Evolutionary conservation across 495 filamentous ascomycete species (phyloP).

Genomic region (Annulohypoxylon stygium): DNA sequence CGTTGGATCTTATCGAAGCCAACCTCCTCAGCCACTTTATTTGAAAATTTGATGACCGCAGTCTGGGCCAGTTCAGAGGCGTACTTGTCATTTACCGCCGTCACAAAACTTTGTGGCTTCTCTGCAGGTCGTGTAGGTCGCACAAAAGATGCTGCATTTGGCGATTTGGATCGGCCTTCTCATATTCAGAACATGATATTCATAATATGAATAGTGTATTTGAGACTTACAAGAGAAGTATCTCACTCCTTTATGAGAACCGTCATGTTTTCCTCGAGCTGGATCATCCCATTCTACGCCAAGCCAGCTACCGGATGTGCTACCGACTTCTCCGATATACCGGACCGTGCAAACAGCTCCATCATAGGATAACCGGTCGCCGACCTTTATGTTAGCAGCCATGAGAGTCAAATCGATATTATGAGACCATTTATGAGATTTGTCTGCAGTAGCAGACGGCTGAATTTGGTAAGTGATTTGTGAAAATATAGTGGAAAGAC

Average conservation of each 20-base stretch:
- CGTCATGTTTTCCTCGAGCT: slow-evolving; percentile 87
- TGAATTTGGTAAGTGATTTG: slow-evolving; percentile 4
- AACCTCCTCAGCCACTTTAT: slow-evolving; percentile 91
- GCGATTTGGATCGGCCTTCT: slow-evolving; percentile 72
- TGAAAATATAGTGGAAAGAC: neutral
- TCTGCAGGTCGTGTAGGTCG: slow-evolving; percentile 80
- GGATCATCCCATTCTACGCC: slow-evolving; percentile 98
- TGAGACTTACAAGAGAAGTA: slow-evolving; percentile 83
- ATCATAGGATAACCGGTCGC: slow-evolving; percentile 82
- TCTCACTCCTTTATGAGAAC: slow-evolving; percentile 78
- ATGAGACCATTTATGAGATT: slow-evolving; percentile 12
- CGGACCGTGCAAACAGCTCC: slow-evolving; percentile 83
- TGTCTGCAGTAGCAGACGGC: neutral
- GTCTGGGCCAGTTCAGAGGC: slow-evolving; percentile 65
- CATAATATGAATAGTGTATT: neutral
- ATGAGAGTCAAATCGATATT: slow-evolving; percentile 18
- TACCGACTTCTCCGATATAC: slow-evolving; percentile 80
- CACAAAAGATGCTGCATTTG: slow-evolving; percentile 86
- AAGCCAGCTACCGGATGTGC: slow-evolving; percentile 85
- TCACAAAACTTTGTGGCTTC: slow-evolving; percentile 75
- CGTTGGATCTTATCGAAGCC: slow-evolving; percentile 93
- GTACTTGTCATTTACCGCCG: slow-evolving; percentile 87
- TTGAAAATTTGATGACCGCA: slow-evolving; percentile 76
- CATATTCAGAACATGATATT: slow-evolving; percentile 16
- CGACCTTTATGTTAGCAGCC: slow-evolving; percentile 57